These are phyloP conservation scores for Suillus variegatus DNA, from an alignment of 768 basidiomycete species.

Conservation along the genomic window DNA sequence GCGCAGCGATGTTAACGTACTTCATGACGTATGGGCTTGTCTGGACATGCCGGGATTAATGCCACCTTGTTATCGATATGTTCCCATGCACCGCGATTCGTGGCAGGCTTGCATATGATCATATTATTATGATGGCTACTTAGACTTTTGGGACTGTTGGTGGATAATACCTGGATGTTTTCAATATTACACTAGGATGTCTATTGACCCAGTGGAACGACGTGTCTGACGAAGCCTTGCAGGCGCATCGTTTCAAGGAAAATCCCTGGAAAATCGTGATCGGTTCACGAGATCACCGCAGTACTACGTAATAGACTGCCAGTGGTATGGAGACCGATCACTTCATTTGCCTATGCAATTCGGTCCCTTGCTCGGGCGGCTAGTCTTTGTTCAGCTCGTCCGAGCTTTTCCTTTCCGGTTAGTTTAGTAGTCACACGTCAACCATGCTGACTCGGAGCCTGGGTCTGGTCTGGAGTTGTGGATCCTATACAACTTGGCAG, in stretches of 20 bases:
- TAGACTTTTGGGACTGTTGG: background rate
- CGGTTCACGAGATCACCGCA: background rate
- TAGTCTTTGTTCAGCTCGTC: background rate
- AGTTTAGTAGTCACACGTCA: background rate
- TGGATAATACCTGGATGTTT: background rate
- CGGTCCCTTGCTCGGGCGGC: background rate
- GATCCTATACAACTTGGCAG: background rate
- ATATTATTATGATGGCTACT: background rate
- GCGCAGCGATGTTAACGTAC: constrained; percentile 2
- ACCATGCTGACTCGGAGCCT: background rate
- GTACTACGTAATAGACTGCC: background rate
- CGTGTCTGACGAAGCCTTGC: background rate
- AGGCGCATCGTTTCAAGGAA: background rate
- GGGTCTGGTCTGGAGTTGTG: too few species aligned
- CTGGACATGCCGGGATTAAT: constrained; percentile 8
- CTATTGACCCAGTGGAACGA: background rate
- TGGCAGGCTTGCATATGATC: background rate
- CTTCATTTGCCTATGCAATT: background rate
- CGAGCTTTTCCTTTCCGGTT: background rate
- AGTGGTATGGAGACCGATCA: background rate
- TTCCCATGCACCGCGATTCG: background rate
- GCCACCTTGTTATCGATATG: background rate
- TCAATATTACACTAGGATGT: background rate
- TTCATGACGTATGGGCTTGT: constrained; percentile 7
- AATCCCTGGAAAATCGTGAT: background rate